Evolutionary conservation across 306 rosid species (phyloP), one percentile per base, ranked within the genome.

Genomic region (Delonix regia): DNA sequence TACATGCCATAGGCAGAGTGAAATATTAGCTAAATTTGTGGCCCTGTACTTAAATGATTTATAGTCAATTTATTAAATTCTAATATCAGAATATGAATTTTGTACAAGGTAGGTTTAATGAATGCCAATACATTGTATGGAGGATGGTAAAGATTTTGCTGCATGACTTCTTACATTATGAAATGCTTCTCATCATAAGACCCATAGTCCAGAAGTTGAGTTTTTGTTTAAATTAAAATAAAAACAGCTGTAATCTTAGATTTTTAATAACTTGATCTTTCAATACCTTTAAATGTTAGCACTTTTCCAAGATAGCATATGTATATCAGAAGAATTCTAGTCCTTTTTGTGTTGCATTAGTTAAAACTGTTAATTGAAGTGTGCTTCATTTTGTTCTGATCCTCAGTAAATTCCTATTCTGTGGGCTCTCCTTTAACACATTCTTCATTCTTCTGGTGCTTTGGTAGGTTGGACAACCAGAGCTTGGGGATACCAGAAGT

Each of bases 391-490:
- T 33, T 61, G 12, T 74, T 74, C 30, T 44, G 34, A 48, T 73
- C 69, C 36, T 28, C 67, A 24, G 39, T 57, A 48, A 3, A 4
- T 74, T 60, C 69, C 16, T 21, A 71, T 72, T 21, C 15, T 61
- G 33, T 71, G 63, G 66, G 48, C 36, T 78, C 61, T 47, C 71
- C 22, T 80, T 72, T 59, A 14, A 69, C 61, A 53, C 49, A 21
- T 69, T 4, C 19, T 81, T 68, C 64, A 55, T 67, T 41, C 56
- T 48, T 72, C 27, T 81, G 76, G 77, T 83, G 64, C 75, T 88
- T 81, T 47, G 80, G 69, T 86, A 96, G 99, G 89, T 77, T 82
- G 94, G 76, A 69, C 91, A 78, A 68, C 80, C 76, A 57, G 90
- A 71, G 55, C 65, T 75, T 18, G 91, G 81, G 78, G 87, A 83